Conservation (phyloP, 352 stramenopile genomes). For the Blastocystis sp. region DNA sequence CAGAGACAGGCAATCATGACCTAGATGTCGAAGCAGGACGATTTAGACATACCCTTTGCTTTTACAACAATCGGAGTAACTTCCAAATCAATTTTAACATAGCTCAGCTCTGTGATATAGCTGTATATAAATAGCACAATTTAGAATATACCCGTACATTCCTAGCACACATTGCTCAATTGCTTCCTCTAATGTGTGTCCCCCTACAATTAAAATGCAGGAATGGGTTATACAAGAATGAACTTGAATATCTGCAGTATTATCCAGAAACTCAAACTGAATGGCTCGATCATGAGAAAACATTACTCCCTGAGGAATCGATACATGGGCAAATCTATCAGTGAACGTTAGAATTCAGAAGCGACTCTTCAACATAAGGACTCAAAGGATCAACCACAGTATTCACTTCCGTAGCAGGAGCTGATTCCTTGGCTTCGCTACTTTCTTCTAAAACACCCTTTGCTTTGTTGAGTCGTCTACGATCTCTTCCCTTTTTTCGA, state of each 20-base stretch:
- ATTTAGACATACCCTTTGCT: constrained; percentile 30
- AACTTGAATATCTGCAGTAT: constrained; percentile 75
- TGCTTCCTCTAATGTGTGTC: constrained; percentile 66
- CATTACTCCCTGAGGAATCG: not conserved
- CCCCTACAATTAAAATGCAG: constrained; percentile 63
- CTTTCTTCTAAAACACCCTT: not conserved
- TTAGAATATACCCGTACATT: constrained; percentile 67
- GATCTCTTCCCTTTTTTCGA: constrained; percentile 41
- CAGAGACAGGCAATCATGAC: constrained; percentile 69
- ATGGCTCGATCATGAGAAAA: not conserved
- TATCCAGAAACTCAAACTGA: constrained; percentile 68
- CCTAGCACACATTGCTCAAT: constrained; percentile 66
- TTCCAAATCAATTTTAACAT: constrained; percentile 65
- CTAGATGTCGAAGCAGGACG: constrained; percentile 46
- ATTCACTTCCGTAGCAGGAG: not conserved
- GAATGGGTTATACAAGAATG: constrained; percentile 65
- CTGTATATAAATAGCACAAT: constrained; percentile 52
- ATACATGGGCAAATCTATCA: constrained; percentile 7
- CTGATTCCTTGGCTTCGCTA: not conserved
- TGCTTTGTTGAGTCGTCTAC: constrained; percentile 12
- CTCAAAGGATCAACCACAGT: constrained; percentile 31
- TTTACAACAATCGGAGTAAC: constrained; percentile 45
- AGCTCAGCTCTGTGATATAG: constrained; percentile 71
- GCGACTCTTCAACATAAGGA: constrained; percentile 37
- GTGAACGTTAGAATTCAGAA: not conserved